These are phyloP conservation scores for Phialemonium atrogriseum DNA, from an alignment of 2,329 filamentous ascomycete genomes.

Conservation along the genomic window DNA sequence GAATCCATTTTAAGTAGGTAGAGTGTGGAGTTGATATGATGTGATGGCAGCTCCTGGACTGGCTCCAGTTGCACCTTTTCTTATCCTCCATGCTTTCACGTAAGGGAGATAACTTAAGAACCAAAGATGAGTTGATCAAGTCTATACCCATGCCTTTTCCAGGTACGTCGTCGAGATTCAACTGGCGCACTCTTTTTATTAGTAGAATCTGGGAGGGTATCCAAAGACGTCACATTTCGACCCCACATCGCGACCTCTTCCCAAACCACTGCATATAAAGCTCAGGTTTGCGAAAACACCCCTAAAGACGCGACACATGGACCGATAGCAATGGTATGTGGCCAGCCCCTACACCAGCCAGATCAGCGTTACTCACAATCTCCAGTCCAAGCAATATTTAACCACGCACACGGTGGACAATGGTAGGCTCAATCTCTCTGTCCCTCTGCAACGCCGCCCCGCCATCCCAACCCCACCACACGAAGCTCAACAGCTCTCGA, in stretches of 20 bases:
- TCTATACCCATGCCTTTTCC: not conserved
- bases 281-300: conserved; percentile 6
- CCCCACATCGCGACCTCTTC: conserved; percentile 13
- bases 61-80: too few species aligned
- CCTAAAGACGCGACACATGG: conserved; percentile 20
- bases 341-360: too few species aligned
- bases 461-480: too few species aligned
- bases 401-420: conserved; percentile 85
- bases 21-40: too few species aligned
- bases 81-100: too few species aligned
- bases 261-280: conserved; percentile 6
- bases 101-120: too few species aligned
- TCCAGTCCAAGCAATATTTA: conserved; percentile 94
- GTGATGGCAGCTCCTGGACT: too few species aligned
- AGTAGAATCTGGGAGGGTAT: conserved; percentile 37
- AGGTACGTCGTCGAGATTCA: not conserved
- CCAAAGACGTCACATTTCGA: conserved; percentile 7
- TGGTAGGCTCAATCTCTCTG: conserved; percentile 43
- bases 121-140: too few species aligned
- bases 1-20: too few species aligned
- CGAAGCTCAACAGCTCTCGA: too few species aligned
- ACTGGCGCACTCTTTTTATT: not conserved
- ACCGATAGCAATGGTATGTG: conserved; percentile 30
- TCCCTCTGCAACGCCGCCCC: conserved; percentile 17
- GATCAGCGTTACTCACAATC: conserved; percentile 10